Conservation (phyloP, 805 yeast species). For the Nakazawaea wyomingensis region DNA sequence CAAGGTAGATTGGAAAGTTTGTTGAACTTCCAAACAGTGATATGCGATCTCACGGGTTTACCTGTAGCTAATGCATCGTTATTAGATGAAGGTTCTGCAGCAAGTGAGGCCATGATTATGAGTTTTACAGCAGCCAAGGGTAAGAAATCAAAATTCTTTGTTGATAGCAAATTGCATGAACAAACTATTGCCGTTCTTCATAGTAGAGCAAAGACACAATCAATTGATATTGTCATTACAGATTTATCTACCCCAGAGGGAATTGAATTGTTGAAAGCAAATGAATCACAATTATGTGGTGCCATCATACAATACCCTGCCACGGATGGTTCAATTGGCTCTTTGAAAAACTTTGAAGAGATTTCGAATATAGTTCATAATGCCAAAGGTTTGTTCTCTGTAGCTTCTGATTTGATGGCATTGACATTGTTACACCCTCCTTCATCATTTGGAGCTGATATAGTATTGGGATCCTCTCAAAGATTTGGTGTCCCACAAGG, state of each 20-base stretch:
- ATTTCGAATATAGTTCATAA: constrained; percentile 63
- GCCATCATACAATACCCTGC: constrained; percentile 87
- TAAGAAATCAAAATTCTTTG: constrained; percentile 63
- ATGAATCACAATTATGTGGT: constrained; percentile 55
- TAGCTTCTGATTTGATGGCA: constrained; percentile 91
- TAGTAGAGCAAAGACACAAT: constrained; percentile 74
- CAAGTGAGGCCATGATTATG: constrained; percentile 93
- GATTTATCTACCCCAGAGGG: constrained; percentile 45
- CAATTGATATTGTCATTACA: constrained; percentile 55
- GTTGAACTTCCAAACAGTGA: constrained; percentile 88
- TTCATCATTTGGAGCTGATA: constrained; percentile 81
- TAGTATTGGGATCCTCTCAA: constrained; percentile 89
- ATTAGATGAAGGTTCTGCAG: constrained; percentile 95
- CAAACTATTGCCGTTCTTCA: constrained; percentile 79
- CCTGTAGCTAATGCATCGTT: constrained; percentile 94
- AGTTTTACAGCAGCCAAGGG: constrained; percentile 63
- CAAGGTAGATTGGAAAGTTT: constrained; percentile 93
- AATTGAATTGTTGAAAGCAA: constrained; percentile 27
- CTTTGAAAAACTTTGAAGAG: constrained; percentile 41
- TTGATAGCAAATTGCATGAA: constrained; percentile 73
- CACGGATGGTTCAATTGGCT: constrained; percentile 67
- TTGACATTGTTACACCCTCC: constrained; percentile 85
- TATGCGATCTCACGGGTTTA: constrained; percentile 86
- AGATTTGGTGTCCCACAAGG: constrained; percentile 98
- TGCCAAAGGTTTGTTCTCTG: constrained; percentile 70